A percentile compares a stretch with the other conserved stretches of the same genome.
Conservation (phyloP, 2,329 filamentous ascomycete genomes). For the Pseudophaeomoniella oleicola region DNA sequence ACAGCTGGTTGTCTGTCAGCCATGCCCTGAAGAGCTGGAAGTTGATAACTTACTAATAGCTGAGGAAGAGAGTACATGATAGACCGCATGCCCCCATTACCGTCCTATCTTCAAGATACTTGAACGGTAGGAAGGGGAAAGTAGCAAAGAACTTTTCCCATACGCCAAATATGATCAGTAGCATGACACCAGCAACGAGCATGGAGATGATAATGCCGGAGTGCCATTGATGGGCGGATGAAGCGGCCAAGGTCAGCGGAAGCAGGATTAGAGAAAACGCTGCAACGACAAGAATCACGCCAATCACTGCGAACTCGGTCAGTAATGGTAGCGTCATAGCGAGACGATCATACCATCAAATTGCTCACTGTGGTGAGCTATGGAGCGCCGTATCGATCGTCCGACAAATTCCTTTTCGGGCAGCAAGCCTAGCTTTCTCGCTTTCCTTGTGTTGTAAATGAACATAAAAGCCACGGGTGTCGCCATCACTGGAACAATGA, state of each 20-base stretch:
- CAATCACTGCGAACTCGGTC: conserved; percentile 30
- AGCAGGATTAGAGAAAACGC: conserved; percentile 50
- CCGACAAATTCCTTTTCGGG: conserved; percentile 16
- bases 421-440: conserved; percentile 37
- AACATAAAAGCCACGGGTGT: conserved; percentile 39
- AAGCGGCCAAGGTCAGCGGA: conserved; percentile 41
- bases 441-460: conserved; percentile 38
- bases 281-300: conserved; percentile 41
- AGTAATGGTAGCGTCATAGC: conserved; percentile 7
- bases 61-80: conserved; percentile 29
- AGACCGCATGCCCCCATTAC: conserved; percentile 37
- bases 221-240: conserved; percentile 23
- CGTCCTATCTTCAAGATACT: conserved; percentile 30
- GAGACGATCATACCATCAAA: conserved; percentile 25
- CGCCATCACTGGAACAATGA: conserved; percentile 40
- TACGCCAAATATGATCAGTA: conserved; percentile 36
- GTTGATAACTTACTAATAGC: conserved; percentile 20
- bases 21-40: neutral
- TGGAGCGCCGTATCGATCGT: conserved; percentile 26
- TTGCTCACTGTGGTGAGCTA: conserved; percentile 38
- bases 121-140: conserved; percentile 38
- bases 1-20: conserved; percentile 8
- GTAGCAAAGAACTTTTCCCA: conserved; percentile 39
- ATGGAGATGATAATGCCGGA: conserved; percentile 33
- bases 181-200: conserved; percentile 36